Conservation (phyloP, 345 rosid genomes). For the Cardamine occulta region DNA sequence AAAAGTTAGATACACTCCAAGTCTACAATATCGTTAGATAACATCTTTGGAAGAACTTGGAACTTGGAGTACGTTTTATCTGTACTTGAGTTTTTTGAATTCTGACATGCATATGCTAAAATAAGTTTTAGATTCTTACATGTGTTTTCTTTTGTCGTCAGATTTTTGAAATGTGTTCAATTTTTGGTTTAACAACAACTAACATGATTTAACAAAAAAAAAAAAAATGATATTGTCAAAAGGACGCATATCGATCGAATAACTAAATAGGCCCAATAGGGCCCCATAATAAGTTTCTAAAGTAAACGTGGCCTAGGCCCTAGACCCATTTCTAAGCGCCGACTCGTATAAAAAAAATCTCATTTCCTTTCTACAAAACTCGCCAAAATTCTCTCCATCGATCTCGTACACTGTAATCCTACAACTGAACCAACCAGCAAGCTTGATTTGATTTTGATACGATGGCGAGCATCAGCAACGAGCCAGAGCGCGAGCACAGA, state of each 20-base stretch:
- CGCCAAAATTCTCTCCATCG: slow-evolving; percentile 15
- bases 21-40: too few relatives aligned
- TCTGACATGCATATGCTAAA: neutral
- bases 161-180: neutral
- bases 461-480: slow-evolving; percentile 63
- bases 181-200: neutral
- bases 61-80: neutral
- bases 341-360: slow-evolving; percentile 8
- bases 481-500: slow-evolving; percentile 58
- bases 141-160: neutral
- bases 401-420: neutral
- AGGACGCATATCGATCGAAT: neutral
- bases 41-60: neutral
- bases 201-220: too few relatives aligned
- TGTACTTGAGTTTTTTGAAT: too few relatives aligned
- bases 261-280: neutral
- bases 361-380: neutral
- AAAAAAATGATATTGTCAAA: too few relatives aligned
- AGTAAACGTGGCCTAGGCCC: neutral
- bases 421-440: slow-evolving; percentile 18
- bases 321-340: neutral
- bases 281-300: neutral
- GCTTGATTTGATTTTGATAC: slow-evolving; percentile 33
- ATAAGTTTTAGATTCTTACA: too few relatives aligned
- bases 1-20: neutral